Evolutionary conservation across 2,329 filamentous ascomycete species (phyloP).

Genomic region (Fusarium liriodendri): DNA sequence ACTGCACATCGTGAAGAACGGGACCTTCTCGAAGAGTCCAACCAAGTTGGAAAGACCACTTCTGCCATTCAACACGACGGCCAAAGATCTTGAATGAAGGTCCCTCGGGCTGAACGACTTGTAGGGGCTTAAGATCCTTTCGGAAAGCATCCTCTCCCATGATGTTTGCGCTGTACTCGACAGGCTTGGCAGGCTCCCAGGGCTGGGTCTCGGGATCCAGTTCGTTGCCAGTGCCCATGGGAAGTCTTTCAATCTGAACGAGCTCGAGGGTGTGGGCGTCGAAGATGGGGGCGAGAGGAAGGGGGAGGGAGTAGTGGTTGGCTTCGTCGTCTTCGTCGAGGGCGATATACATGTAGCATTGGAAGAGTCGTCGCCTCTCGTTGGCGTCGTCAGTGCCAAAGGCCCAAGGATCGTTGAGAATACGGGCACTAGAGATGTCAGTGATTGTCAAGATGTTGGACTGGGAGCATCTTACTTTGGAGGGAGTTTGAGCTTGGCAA

Average conservation of each 20-base stretch:
- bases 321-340: slow-evolving; percentile 21
- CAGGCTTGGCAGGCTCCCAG: slow-evolving; percentile 14
- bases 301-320: slow-evolving; percentile 29
- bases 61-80: slow-evolving; percentile 35
- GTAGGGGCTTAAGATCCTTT: slow-evolving; percentile 69
- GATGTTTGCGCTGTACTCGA: slow-evolving; percentile 25
- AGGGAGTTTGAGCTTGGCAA: slow-evolving; percentile 30
- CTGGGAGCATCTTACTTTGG: not conserved
- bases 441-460: not conserved
- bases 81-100: slow-evolving; percentile 60
- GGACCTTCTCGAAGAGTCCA: slow-evolving; percentile 71
- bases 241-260: slow-evolving; percentile 3
- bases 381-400: slow-evolving; percentile 15
- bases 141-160: slow-evolving; percentile 18
- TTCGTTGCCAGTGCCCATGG: slow-evolving; percentile 1
- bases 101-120: slow-evolving; percentile 72
- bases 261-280: slow-evolving; percentile 29
- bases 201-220: slow-evolving; percentile 19
- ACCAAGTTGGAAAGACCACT: slow-evolving; percentile 69
- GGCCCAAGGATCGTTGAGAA: slow-evolving; percentile 17
- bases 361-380: slow-evolving; percentile 23
- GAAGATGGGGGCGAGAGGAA: slow-evolving; percentile 28
- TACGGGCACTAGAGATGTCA: not conserved
- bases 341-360: slow-evolving; percentile 33
- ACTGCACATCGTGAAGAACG: slow-evolving; percentile 69